Evolutionary conservation across 2,329 filamentous ascomycete species (phyloP), one percentile per base, ranked within the genome.

Genomic region (Clarireedia hainanense): DNA sequence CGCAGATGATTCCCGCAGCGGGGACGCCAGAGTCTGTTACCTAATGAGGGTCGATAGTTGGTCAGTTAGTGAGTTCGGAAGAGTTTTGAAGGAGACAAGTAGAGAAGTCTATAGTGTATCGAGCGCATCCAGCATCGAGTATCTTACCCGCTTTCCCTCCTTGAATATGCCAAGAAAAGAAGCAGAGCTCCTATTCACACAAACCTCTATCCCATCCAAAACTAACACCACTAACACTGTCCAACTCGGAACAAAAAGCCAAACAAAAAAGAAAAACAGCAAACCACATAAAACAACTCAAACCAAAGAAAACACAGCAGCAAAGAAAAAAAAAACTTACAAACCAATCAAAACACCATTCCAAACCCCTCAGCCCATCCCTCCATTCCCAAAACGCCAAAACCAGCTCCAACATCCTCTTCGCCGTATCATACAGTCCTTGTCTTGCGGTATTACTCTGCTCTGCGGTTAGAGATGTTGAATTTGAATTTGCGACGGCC

Each of bases 381-480:
- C 65, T 49, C 34, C 62, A 63, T 6, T 61, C 61, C 65, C 66
- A 68, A 34, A 67, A 64, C 61, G 64, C 63, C 12, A 64, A 50
- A 10, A 58, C 52, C 23, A 63, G 52, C 10, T 67, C 64, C 24
- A 68, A 60, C 26, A 65, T 65, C 42, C 67, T 61, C 59, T 66
- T 60, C 3, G 65, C 61, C 14, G 64, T 63, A 47, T 65, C 58
- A 2, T 68, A 47, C 20, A 68, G 58, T 7, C 56, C 55, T 57
- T 67, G 61, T 2, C 56, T 56, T 17, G 50, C 52, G 17, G 63
- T 51, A 1, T 62, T 61, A 5, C 62, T 57, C 20, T 20, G 20
- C 2, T 20, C 20, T 20, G 20, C 20, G 20, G 20, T 20, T 20
- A 20, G 20, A 20, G 20, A 20, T 20, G 20, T 20, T 20, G 20